Evolutionary conservation across 805 yeast genomes (phyloP), one percentile per base, ranked within the genome.

Genomic region (Candida ulmi): DNA sequence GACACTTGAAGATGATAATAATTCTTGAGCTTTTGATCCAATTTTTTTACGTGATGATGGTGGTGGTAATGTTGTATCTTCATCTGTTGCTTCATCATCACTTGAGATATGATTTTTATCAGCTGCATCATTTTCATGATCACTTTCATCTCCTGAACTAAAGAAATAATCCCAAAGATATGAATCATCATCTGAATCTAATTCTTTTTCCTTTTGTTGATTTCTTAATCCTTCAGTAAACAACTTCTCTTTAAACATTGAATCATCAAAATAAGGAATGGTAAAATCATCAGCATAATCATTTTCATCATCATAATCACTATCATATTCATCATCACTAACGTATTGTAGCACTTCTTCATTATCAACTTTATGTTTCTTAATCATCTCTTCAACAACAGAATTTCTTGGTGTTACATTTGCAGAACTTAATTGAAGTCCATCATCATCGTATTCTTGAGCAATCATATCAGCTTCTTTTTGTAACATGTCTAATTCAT

Each of bases 81-180:
- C 96, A 60, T 91, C 99, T 0, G 99, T 93, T 13, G 95, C 86
- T 51, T 90, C 96, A 32, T 93, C 95, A 48, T 84, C 82, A 40
- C 74, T 47, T 26, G 38, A 43, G 19, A 43, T 30, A 17, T 46
- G 52, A n/a, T 33, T 19, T 18, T 38, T 30, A 4, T 40, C 44
- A 11, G 46, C 40, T 5, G 37, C 40, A 8, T 37, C 43, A 18
- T 45, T 49, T 21, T 53, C 55, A 27, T 43, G 50, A 11, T 52
- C 55, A n/a, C 54, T 57, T 13, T 51, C 57, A 26, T 60, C 68
- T 16, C 56, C 55, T 8, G 74, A 66, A 17, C 72, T 68, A 56
- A 85, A 80, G 48, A 84, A 81, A 58, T 84, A 83, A 54, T 81
- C 81, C 80, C 88, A 77, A 30, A 85, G 63, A 51, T 83, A 80